These are phyloP conservation scores for Erucastrum elatum DNA, from an alignment of 345 rosid species.

Conservation along the genomic window DNA sequence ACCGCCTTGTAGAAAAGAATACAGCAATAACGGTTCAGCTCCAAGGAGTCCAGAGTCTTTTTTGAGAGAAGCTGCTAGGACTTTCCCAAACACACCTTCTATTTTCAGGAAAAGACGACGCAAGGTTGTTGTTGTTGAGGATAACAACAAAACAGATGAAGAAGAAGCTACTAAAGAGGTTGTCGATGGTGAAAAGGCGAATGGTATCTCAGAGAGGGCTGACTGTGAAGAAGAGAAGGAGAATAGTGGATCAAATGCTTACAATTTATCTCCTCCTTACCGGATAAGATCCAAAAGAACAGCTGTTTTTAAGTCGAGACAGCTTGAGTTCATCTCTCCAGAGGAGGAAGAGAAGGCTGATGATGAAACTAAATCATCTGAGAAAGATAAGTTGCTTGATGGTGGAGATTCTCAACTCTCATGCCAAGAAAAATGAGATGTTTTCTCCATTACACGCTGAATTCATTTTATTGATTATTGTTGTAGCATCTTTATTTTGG, in stretches of 20 bases:
- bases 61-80: slow-evolving; percentile 76
- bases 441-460: slow-evolving; percentile 13
- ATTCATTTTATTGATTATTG: background rate
- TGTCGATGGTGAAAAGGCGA: slow-evolving; percentile 39
- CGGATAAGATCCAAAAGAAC: slow-evolving; percentile 78
- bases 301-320: slow-evolving; percentile 78
- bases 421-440: background rate
- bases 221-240: slow-evolving; percentile 38
- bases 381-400: background rate
- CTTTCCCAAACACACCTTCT: slow-evolving; percentile 86
- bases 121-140: slow-evolving; percentile 34
- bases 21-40: slow-evolving; percentile 36
- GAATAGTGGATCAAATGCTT: slow-evolving; percentile 45
- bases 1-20: slow-evolving; percentile 57
- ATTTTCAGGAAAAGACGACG: slow-evolving; percentile 74
- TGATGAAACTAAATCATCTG: slow-evolving; percentile 3
- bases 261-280: slow-evolving; percentile 87
- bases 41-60: slow-evolving; percentile 69
- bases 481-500: background rate
- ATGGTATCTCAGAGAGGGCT: slow-evolving; percentile 45
- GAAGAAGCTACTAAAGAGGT: slow-evolving; percentile 32
- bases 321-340: slow-evolving; percentile 74
- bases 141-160: slow-evolving; percentile 38
- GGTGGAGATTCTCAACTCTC: background rate
- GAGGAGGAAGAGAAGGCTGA: slow-evolving; percentile 46